phyloP scores from a whole-genome alignment of 169 alveolate genomes.

The Eimeria falciformis region DNA sequence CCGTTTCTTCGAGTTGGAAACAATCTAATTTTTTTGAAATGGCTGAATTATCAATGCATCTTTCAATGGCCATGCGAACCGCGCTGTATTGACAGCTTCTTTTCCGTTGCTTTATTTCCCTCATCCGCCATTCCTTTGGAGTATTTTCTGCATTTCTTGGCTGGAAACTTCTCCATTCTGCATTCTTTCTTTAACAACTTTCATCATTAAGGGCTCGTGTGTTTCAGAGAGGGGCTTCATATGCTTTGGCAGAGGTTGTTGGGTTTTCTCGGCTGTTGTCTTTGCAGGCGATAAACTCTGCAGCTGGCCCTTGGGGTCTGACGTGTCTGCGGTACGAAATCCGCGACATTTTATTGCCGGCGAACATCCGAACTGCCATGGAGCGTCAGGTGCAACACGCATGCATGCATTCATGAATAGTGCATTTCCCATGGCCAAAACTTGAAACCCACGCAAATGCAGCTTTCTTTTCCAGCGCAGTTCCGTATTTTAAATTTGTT shows the following conservation, averaged over 20 bases:
- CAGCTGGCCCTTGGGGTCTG: slow-evolving; percentile 96
- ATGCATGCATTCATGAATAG: background rate
- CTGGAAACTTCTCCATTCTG: too few relatives aligned
- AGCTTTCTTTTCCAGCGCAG: background rate
- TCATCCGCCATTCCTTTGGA: too few relatives aligned
- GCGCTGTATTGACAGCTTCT: too few relatives aligned
- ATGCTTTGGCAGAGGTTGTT: background rate
- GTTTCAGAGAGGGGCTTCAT: background rate
- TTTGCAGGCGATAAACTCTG: slow-evolving; percentile 87
- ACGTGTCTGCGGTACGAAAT: slow-evolving; percentile 95
- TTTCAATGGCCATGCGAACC: too few relatives aligned
- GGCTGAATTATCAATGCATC: too few relatives aligned
- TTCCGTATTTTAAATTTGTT: background rate
- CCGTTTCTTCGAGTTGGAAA: too few relatives aligned
- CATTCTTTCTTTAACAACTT: too few relatives aligned
- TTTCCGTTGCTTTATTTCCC: too few relatives aligned
- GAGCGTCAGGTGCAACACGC: slow-evolving; percentile 83
- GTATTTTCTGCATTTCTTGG: too few relatives aligned
- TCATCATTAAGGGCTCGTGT: background rate
- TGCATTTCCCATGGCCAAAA: too few relatives aligned
- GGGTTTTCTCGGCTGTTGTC: background rate
- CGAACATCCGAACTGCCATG: slow-evolving; percentile 94
- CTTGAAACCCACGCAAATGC: background rate
- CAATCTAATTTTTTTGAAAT: too few relatives aligned
- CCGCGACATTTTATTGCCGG: slow-evolving; percentile 94